Conservation (phyloP, 176 grass and related monocot species). For the Juncus inflexus region DNA sequence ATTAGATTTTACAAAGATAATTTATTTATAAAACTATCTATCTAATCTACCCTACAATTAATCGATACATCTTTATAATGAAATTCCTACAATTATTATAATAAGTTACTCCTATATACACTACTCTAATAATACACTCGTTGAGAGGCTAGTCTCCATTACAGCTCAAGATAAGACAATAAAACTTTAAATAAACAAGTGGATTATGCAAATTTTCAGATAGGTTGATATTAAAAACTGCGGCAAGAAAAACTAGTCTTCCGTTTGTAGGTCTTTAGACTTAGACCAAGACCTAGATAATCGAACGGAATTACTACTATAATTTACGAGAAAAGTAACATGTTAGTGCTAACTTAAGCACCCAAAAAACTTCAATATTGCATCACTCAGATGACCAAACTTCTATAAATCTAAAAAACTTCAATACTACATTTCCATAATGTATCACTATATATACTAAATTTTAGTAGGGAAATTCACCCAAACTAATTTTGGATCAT, state of each 20-base stretch:
- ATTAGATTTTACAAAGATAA: too few species aligned
- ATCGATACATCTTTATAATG: too few species aligned
- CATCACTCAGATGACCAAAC: too few species aligned
- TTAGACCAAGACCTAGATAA: not conserved
- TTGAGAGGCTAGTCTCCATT: slow-evolving; percentile 1
- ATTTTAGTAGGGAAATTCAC: too few species aligned
- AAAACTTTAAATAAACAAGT: not conserved
- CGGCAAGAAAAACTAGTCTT: not conserved
- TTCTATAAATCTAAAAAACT: too few species aligned
- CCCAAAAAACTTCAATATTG: not conserved
- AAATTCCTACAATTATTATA: too few species aligned
- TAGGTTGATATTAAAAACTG: not conserved
- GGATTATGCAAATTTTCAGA: not conserved
- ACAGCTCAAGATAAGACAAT: not conserved
- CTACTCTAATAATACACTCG: too few species aligned
- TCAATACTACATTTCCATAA: too few species aligned
- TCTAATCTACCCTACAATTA: too few species aligned
- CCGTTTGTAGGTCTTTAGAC: not conserved
- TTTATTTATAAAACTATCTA: too few species aligned
- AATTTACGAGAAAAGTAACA: not conserved
- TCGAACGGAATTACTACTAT: not conserved
- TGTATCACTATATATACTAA: too few species aligned
- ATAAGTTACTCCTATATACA: too few species aligned
- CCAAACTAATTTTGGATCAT: not conserved
- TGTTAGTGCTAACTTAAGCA: not conserved